Base-by-base conservation (phyloP, 2,329 filamentous ascomycete genomes). In the Microsporum audouinii region DNA sequence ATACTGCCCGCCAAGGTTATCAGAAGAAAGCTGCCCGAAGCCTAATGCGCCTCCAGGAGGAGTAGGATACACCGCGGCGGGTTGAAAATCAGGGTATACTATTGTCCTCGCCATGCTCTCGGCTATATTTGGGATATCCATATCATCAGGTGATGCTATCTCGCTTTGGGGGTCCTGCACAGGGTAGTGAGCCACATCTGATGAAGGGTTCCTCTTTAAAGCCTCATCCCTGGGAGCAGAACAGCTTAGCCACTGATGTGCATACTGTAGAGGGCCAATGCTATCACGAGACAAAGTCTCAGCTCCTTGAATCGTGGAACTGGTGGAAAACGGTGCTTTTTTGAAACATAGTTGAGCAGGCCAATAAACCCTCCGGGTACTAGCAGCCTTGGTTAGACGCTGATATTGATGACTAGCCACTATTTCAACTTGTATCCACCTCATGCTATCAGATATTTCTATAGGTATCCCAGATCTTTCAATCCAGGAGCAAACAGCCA, bases 31-130 rank as follows among this genome's bases (percentile, higher is more conserved):
- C 17, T 45, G 47, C 17, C 58, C 60, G 41, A 58, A 55, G 10
- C 49, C 34, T 34, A 58, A 59, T 10, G 57, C 36, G 27, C 63
- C 64, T 36, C 62, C 80, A 58, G 80, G 79, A 4, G 80, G 80
- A 5, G 80, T 82, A 10, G 79, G 80, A 69, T 82, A 82, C 34
- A 82, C 77, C 58, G 78, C 71, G 62, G 71, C 75, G 53, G 72
- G 69, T 33, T 75, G 72, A 14, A 79, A 68, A 57, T 78, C 76
- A 17, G 72, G 70, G 57, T 73, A 74, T 60, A 73, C 68, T 3
- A 73, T 67, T 49, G 71, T 68, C 60, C 72, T 70, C 43, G 75
- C 73, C 43, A 77, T 67, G 58, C 74, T 76, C 58, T 75, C 72
- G 31, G 73, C 63, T 5, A 65, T 66, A 36, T 73, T 73, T 10